Evolutionary conservation across 202 grass and related monocot species (phyloP), one percentile per base, ranked within the genome.

Genomic region (Elaeis oleifera): DNA sequence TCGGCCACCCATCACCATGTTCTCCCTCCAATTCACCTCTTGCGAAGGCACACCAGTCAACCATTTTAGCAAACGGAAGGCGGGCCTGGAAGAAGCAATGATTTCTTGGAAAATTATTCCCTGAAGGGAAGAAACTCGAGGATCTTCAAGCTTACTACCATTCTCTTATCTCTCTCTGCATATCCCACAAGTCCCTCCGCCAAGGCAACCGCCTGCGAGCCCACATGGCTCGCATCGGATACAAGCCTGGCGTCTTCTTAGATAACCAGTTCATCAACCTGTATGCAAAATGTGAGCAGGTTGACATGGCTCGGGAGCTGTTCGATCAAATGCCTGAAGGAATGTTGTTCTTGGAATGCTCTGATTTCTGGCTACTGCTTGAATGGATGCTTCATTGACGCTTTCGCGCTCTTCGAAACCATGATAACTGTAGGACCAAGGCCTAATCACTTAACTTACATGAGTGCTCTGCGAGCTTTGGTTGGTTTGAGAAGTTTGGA

Each of bases 261-360:
- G 22, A 74, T 44, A 74, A 74, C 61, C 71, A 74, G 53, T 74
- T 74, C 36, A 59, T 74, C 17, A 74, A 73, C 6, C 18, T 73
- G 6, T 73, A 54, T 31, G 26, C 27, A 3, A 54, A 53, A 51
- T 73, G 70, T 9, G 70, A 59, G 15, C 59, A 54, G 50, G 6
- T 63, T 54, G 59, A 27, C 0, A 22, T 49, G 59, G 70, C 70
- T 1, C 49, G 70, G 51, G 50, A 54, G 26, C 14, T 73, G 59
- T 73, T 73, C 21, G 51, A 73, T 44, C 14, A 17, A 24, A 63
- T 73, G 70, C 18, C 50, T 15, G 50, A 73, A 53, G 72, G 63
- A 75, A 75, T 59, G 72, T 67, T 11, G 54, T 75, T 75, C 62
- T 22, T 67, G 72, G 62, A 75, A 75, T 16, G 62, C 62, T 26